A percentile compares a stretch with the other conserved stretches of the same genome.
Evolutionary conservation across 2,329 filamentous ascomycete genomes (phyloP).

Genomic region (Orbilia quercus): DNA sequence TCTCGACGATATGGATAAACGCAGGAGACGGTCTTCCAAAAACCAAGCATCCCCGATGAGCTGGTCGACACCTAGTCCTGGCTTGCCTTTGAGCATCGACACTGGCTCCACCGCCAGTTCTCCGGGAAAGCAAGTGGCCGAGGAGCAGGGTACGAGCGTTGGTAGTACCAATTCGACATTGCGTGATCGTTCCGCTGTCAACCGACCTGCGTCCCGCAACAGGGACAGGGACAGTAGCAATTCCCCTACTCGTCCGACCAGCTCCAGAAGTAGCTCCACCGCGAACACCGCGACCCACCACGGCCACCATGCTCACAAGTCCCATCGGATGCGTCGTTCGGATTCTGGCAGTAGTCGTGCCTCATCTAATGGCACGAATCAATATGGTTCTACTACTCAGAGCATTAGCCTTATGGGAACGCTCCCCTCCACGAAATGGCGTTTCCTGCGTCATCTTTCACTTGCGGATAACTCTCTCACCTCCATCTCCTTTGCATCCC

Average conservation of each 20-base stretch:
- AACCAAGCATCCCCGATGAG: slow-evolving; percentile 81
- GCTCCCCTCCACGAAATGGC: slow-evolving; percentile 89
- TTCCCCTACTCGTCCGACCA: slow-evolving; percentile 81
- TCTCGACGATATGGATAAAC: slow-evolving; percentile 93
- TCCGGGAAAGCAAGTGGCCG: slow-evolving; percentile 44
- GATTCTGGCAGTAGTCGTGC: slow-evolving; percentile 94
- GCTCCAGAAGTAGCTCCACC: slow-evolving; percentile 76
- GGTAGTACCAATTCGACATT: slow-evolving; percentile 53
- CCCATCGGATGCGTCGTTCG: slow-evolving; percentile 82
- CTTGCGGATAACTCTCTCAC: slow-evolving; percentile 91
- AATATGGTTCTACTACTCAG: slow-evolving; percentile 55
- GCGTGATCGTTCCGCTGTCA: slow-evolving; percentile 57
- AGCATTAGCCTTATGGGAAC: slow-evolving; percentile 67
- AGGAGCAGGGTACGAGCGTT: slow-evolving; percentile 49
- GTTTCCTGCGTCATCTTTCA: slow-evolving; percentile 90
- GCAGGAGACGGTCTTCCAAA: slow-evolving; percentile 87
- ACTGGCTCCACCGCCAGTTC: slow-evolving; percentile 46
- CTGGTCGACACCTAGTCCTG: slow-evolving; percentile 68
- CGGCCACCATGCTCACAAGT: slow-evolving; percentile 68
- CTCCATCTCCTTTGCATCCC: slow-evolving; percentile 77
- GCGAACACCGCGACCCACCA: slow-evolving; percentile 34
- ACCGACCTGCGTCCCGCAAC: slow-evolving; percentile 58
- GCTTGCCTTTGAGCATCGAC: slow-evolving; percentile 55
- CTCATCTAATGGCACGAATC: slow-evolving; percentile 58
- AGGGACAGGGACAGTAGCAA: slow-evolving; percentile 74